phyloP scores from a whole-genome alignment of 106 monocot genomes.

The Acanthochlamys bracteata region DNA sequence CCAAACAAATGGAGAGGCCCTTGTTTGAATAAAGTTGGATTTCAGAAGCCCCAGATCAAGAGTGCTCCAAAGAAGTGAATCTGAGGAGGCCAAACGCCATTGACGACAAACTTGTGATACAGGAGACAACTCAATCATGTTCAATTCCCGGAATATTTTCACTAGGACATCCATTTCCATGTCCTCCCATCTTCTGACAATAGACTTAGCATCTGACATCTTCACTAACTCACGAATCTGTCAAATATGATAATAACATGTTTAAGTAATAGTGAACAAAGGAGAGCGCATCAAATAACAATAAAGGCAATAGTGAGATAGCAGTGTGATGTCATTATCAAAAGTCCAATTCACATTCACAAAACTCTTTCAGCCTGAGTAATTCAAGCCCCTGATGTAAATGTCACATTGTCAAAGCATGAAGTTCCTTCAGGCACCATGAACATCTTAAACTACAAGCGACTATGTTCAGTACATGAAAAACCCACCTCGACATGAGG shows the following conservation, averaged over 20 bases:
- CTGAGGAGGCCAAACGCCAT: constrained; percentile 77
- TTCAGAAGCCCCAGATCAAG: constrained; percentile 72
- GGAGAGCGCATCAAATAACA: no score
- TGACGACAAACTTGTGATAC: constrained; percentile 77
- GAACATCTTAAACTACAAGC: no score
- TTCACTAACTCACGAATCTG: constrained; percentile 11
- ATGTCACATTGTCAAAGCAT: no score
- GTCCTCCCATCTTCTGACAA: constrained; percentile 69
- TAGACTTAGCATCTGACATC: constrained; percentile 49
- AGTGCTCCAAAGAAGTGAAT: constrained; percentile 70
- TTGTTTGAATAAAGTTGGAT: constrained; percentile 78
- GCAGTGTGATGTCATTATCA: no score
- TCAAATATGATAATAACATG: background rate
- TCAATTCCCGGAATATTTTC: constrained; percentile 79
- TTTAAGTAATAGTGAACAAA: no score
- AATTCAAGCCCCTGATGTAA: no score
- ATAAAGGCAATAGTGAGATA: no score
- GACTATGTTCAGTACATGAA: no score
- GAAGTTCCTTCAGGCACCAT: no score
- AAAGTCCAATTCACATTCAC: no score
- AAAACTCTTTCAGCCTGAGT: no score
- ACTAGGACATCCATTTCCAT: constrained; percentile 86
- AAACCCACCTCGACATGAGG: no score
- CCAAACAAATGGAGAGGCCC: constrained; percentile 77
- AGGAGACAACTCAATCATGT: constrained; percentile 74